phyloP scores from a whole-genome alignment of 768 basidiomycete species.

The Termitomyces sp. region DNA sequence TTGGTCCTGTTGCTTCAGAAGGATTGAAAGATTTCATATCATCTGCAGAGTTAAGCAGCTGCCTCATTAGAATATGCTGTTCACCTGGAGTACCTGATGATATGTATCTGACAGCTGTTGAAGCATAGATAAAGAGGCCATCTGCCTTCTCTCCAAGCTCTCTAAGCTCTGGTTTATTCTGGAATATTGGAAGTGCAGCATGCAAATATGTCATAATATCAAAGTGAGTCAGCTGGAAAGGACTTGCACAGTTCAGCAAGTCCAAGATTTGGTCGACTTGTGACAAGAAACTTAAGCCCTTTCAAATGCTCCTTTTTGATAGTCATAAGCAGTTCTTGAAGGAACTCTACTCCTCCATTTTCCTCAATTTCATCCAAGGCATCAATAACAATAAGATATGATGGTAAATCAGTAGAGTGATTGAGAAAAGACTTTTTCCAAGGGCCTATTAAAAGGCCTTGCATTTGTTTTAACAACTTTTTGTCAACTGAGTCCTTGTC shows the following conservation, averaged over 20 bases:
- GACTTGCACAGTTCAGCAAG: constrained; percentile 17
- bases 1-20: not conserved
- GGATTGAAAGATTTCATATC: not conserved
- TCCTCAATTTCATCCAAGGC: constrained; percentile 12
- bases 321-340: not conserved
- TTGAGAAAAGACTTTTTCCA: constrained; percentile 1
- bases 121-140: constrained; percentile 3
- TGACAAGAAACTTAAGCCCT: constrained; percentile 5
- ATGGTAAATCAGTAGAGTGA: not conserved
- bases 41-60: not conserved
- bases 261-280: constrained; percentile 17
- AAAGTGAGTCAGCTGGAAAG: constrained; percentile 18
- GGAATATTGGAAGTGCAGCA: not conserved
- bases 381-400: constrained; percentile 14
- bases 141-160: not conserved
- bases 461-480: constrained; percentile 14
- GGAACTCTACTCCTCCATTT: constrained; percentile 5
- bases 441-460: constrained; percentile 7
- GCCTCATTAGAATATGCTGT: not conserved
- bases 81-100: not conserved
- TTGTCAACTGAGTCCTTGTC: not conserved
- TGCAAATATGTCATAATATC: not conserved
- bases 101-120: not conserved
- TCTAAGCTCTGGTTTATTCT: not conserved
- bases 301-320: not conserved